Evolutionary conservation across 345 rosid genomes (phyloP).

Genomic region (Populus pruinosa): DNA sequence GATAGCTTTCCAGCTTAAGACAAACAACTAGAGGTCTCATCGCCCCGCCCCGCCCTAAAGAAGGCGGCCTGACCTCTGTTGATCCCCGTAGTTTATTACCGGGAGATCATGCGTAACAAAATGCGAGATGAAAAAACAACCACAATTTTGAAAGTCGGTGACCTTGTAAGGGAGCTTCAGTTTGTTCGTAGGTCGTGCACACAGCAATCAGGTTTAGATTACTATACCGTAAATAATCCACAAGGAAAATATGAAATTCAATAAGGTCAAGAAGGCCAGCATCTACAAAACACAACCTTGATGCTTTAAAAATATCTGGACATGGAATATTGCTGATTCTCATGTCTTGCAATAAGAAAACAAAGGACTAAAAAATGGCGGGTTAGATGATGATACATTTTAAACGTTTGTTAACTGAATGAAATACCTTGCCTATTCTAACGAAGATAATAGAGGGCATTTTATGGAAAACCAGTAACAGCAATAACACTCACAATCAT

Average conservation of each 20-base stretch:
- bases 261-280: neutral
- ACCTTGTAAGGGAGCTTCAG: too few relatives aligned
- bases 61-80: too few relatives aligned
- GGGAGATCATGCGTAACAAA: too few relatives aligned
- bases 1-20: too few relatives aligned
- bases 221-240: neutral
- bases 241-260: neutral
- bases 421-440: neutral
- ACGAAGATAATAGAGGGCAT: neutral
- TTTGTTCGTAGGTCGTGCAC: neutral
- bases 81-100: too few relatives aligned
- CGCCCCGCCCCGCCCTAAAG: too few relatives aligned
- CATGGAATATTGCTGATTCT: neutral
- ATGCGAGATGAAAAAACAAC: too few relatives aligned
- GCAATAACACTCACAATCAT: conserved; percentile 15
- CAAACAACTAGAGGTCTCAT: too few relatives aligned
- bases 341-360: neutral
- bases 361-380: neutral
- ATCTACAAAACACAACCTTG: neutral
- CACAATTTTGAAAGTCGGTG: too few relatives aligned
- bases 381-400: neutral
- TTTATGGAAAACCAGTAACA: neutral
- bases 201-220: neutral
- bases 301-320: neutral
- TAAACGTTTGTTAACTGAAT: neutral